Percentiles rank a stretch among this genome's conserved stretches.
These are phyloP conservation scores for Globisporangium sylvaticum DNA, from an alignment of 352 stramenopile species.

Conservation along the genomic window DNA sequence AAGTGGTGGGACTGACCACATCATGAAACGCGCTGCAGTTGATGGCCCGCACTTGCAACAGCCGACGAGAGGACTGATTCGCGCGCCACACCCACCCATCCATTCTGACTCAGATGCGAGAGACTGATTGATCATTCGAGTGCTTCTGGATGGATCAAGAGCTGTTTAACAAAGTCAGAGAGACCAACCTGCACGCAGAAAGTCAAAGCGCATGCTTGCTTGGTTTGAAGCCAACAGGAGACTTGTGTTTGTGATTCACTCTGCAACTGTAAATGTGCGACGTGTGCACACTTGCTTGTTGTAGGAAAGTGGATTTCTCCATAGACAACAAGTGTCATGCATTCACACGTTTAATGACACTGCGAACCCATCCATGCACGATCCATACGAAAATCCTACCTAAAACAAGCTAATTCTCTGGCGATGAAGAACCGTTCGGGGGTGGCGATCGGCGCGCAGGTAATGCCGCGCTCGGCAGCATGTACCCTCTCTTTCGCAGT, in stretches of 20 bases:
- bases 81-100: not conserved
- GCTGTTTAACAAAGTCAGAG: not conserved
- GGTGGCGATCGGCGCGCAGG: slow-evolving; percentile 12
- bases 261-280: not conserved
- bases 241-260: not conserved
- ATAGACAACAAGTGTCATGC: not conserved
- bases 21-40: not conserved
- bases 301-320: not conserved
- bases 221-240: too few species aligned
- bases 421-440: not conserved
- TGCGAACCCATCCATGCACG: not conserved
- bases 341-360: not conserved
- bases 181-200: too few species aligned
- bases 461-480: slow-evolving; percentile 31
- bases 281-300: not conserved
- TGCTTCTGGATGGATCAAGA: not conserved
- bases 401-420: not conserved
- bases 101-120: not conserved
- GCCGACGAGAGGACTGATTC: not conserved
- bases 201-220: too few species aligned
- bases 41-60: not conserved
- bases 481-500: slow-evolving; percentile 70
- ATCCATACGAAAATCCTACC: not conserved
- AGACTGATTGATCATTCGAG: not conserved
- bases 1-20: not conserved